Percentiles rank a stretch among this genome's conserved stretches.
Conservation (phyloP, 2,329 filamentous ascomycete genomes). For the Sporothrix schenckii region DNA sequence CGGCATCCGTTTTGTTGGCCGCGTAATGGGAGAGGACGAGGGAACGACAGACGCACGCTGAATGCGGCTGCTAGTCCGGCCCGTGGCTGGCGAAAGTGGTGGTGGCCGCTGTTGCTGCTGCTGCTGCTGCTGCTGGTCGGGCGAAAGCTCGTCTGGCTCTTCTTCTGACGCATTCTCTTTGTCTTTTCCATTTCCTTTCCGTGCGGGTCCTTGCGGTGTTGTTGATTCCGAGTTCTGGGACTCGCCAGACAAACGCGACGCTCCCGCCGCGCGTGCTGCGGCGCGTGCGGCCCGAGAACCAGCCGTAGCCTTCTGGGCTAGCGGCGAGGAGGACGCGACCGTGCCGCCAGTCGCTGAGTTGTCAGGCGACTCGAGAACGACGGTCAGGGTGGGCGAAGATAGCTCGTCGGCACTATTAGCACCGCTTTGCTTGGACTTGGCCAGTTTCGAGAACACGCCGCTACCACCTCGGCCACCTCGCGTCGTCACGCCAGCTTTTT, state of each 20-base stretch:
- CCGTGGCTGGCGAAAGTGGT: background rate
- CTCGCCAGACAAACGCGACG: slow-evolving; percentile 8
- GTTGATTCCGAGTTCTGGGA: slow-evolving; percentile 3
- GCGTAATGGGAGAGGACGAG: slow-evolving; percentile 27
- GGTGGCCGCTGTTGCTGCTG: background rate
- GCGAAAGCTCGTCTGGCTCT: slow-evolving; percentile 35
- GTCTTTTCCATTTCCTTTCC: background rate
- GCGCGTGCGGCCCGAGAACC: background rate
- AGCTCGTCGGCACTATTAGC: slow-evolving; percentile 40
- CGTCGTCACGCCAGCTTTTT: background rate
- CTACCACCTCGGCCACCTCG: background rate
- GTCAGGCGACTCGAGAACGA: background rate
- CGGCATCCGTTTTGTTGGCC: slow-evolving; percentile 18
- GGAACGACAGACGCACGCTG: slow-evolving; percentile 29
- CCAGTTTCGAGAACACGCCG: slow-evolving; percentile 25
- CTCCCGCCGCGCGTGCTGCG: background rate
- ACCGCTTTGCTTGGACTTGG: slow-evolving; percentile 27
- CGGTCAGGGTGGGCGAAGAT: slow-evolving; percentile 37
- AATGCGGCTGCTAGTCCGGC: background rate
- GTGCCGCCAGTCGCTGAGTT: background rate
- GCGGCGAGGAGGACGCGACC: slow-evolving; percentile 33
- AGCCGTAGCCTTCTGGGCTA: slow-evolving; percentile 33
- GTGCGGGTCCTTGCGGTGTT: background rate
- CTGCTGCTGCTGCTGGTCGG: slow-evolving; percentile 31
- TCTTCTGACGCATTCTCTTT: slow-evolving; percentile 18